Evolutionary conservation across 176 grass and related monocot species (phyloP).

Genomic region (Zea luxurians): DNA sequence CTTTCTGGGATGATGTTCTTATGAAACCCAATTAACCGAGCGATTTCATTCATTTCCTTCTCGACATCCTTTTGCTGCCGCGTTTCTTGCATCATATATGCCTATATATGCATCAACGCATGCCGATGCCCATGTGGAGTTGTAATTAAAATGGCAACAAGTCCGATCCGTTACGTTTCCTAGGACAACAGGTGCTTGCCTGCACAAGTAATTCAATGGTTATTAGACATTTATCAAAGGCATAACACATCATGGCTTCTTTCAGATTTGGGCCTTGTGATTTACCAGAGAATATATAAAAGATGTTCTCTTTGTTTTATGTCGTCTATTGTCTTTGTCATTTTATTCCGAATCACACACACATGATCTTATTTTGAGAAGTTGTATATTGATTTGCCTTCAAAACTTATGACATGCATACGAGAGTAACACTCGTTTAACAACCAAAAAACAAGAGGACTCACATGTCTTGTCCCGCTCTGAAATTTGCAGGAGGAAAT

Average conservation of each 20-base stretch:
- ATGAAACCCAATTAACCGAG: not conserved
- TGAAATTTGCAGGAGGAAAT: slow-evolving; percentile 70
- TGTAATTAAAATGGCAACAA: not conserved
- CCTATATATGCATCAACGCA: not conserved
- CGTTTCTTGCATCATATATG: slow-evolving; percentile 20
- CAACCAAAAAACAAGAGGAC: not conserved
- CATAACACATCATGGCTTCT: slow-evolving; percentile 3
- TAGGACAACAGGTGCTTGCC: not conserved
- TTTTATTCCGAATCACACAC: not conserved
- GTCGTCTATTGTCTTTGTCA: slow-evolving; percentile 3
- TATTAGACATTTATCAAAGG: too few relatives aligned
- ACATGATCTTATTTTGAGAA: slow-evolving; percentile 18
- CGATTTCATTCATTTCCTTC: slow-evolving; percentile 3
- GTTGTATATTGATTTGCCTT: not conserved
- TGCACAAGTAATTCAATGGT: too few relatives aligned
- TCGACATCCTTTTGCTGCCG: not conserved
- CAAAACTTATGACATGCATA: not conserved
- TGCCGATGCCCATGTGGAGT: slow-evolving; percentile 14
- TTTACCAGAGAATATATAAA: slow-evolving; percentile 6
- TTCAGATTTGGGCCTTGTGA: slow-evolving; percentile 19
- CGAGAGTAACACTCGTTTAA: not conserved
- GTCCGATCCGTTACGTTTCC: too few relatives aligned
- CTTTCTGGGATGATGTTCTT: not conserved
- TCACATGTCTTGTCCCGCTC: slow-evolving; percentile 8
- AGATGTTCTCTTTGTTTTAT: not conserved